Conservation (phyloP, 768 basidiomycete genomes). For the Calocera cornea region DNA sequence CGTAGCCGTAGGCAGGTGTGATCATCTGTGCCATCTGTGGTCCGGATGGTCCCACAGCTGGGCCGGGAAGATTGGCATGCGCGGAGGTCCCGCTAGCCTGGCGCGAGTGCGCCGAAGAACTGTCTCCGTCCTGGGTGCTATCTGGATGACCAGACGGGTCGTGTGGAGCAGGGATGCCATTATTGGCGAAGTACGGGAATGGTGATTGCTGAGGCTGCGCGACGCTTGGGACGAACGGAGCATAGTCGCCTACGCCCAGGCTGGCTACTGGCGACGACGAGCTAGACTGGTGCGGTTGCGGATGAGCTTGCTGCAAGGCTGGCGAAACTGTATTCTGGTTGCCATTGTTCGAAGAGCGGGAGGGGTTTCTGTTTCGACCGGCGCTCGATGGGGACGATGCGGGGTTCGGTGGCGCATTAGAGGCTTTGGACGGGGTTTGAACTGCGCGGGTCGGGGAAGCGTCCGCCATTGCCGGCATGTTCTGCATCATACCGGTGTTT, state of each 20-base stretch:
- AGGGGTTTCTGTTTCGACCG: neutral
- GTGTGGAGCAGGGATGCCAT: conserved; percentile 1
- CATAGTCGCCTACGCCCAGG: neutral
- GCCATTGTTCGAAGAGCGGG: neutral
- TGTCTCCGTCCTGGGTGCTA: neutral
- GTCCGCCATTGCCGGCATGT: conserved; percentile 2
- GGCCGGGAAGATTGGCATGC: neutral
- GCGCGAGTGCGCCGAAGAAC: neutral
- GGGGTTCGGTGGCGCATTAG: conserved; percentile 2
- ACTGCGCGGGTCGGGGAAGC: neutral
- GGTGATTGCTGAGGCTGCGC: conserved; percentile 6
- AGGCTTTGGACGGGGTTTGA: conserved; percentile 4
- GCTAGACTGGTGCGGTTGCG: conserved; percentile 4
- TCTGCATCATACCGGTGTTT: neutral
- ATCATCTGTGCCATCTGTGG: neutral
- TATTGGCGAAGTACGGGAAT: conserved; percentile 6
- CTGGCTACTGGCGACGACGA: neutral
- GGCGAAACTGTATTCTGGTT: neutral
- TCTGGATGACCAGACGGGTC: neutral
- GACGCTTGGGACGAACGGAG: neutral
- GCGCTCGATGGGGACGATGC: neutral
- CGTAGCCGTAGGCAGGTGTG: neutral
- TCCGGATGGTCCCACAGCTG: neutral
- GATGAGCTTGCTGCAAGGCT: neutral
- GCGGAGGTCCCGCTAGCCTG: neutral